phyloP scores from a whole-genome alignment of 1,284 basidiomycete species.

The Malassezia dermatis region DNA sequence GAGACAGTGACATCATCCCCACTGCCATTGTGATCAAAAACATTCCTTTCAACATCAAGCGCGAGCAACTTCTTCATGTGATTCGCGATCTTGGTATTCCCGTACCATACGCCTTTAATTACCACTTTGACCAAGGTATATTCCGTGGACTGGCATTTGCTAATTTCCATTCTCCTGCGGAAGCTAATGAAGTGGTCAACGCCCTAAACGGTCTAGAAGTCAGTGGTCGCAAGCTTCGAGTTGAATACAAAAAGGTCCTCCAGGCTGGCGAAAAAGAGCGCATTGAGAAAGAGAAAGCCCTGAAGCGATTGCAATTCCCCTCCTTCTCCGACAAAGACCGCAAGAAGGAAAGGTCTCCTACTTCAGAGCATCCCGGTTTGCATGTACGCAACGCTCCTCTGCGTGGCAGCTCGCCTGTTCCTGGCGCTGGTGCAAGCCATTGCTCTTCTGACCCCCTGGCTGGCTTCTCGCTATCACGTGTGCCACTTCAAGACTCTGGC shows the following conservation, averaged over 20 bases:
- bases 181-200: conserved; percentile 89
- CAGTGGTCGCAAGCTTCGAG: conserved; percentile 92
- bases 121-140: conserved; percentile 53
- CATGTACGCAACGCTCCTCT: background rate
- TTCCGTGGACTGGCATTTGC: conserved; percentile 98
- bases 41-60: conserved; percentile 95
- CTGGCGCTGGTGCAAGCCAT: background rate
- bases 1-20: conserved; percentile 87
- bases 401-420: background rate
- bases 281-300: conserved; percentile 96
- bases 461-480: background rate
- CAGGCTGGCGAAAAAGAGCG: conserved; percentile 98
- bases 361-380: background rate
- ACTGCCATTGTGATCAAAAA: conserved; percentile 99
- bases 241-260: conserved; percentile 98
- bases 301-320: conserved; percentile 74
- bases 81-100: conserved; percentile 89
- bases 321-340: conserved; percentile 38
- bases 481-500: conserved; percentile 47
- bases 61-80: conserved; percentile 87
- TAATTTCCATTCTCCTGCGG: conserved; percentile 81
- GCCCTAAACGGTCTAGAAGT: conserved; percentile 84
- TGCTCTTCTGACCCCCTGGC: background rate
- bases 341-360: conserved; percentile 15
- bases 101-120: conserved; percentile 97